Base-by-base conservation (phyloP, 345 rosid genomes). In the Crucihimalaya himalaica region DNA sequence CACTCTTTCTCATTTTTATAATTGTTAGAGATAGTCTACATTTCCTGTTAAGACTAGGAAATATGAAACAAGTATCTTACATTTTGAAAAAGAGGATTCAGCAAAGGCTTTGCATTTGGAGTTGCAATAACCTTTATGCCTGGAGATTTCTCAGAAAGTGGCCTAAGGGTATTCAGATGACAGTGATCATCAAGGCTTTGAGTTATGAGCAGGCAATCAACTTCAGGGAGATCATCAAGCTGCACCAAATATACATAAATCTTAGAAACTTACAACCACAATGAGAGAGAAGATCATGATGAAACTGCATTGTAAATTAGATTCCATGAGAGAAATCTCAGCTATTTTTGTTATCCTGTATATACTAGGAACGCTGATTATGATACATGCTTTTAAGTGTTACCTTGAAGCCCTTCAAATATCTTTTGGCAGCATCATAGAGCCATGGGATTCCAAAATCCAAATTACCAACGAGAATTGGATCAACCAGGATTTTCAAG, bases 161-260 rank as follows among this genome's bases (percentile, higher is more conserved):
- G 97, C 71, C 77, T 84, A 32, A 91, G 78, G 40, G 96, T 89
- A 81, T 85, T 94, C 72, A 94, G 75, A 76, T 91, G 97, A 79
- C 97, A 91, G 74, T 94, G 97, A 67, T 94, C 97, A 77, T 94
- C 97, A 51, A 89, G 96, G 84, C 97, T 91, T 86, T 94, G 97
- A 12, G 95, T 89, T 29, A 94, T 91, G 79, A 91, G 81, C n/a
- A 94, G 65, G 70, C 86, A 88, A 78, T 94, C 96, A 68, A 89
- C 64, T 75, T 81, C 74, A 75, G 90, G 95, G 81, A 91, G 86
- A 83, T 91, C 92, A 77, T 82, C 83, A 65, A 94, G 95, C 98
- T 94, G 90, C 85, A 84, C 46, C 29, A 27, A 18, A 58, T 52
- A 77, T 15, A 43, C 35, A 25, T 15, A 43, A 46, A 25, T 54